Conservation (phyloP, 208 protist species). For the Crithidia thermophila region DNA sequence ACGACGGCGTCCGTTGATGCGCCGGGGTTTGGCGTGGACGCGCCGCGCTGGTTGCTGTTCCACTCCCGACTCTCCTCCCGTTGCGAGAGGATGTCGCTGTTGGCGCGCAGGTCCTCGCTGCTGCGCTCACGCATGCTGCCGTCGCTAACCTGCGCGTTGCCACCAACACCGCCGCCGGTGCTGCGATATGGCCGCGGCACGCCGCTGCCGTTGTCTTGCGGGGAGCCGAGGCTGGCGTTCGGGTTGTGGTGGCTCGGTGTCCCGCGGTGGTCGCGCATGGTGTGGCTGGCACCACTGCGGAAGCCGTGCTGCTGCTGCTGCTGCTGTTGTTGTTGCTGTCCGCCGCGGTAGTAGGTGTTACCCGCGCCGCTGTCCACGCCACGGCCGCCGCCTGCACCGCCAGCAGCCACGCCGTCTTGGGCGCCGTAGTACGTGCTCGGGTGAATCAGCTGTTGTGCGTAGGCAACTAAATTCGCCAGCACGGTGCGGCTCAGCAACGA, state of each 20-base stretch:
- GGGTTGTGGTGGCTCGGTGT: neutral
- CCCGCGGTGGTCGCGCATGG: slow-evolving; percentile 17
- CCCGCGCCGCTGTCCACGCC: slow-evolving; percentile 1
- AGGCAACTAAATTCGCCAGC: slow-evolving; percentile 47
- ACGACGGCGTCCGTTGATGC: neutral
- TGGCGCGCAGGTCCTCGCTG: slow-evolving; percentile 18
- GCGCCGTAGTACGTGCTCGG: slow-evolving; percentile 21
- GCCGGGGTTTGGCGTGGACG: neutral
- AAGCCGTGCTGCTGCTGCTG: slow-evolving; percentile 29
- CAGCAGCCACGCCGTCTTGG: slow-evolving; percentile 12
- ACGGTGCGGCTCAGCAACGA: slow-evolving; percentile 42
- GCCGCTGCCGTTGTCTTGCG: slow-evolving; percentile 12
- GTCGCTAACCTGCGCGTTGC: neutral
- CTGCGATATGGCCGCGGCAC: slow-evolving; percentile 31
- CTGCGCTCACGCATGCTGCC: slow-evolving; percentile 22
- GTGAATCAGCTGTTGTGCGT: slow-evolving; percentile 40
- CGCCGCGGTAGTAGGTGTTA: slow-evolving; percentile 21
- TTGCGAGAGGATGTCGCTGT: slow-evolving; percentile 18
- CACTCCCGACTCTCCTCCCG: slow-evolving; percentile 30
- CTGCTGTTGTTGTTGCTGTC: too few relatives aligned
- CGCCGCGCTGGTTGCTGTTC: slow-evolving; percentile 5
- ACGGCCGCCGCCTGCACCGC: neutral
- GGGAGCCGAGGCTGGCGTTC: neutral
- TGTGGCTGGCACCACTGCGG: slow-evolving; percentile 6
- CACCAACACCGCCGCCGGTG: slow-evolving; percentile 9